Base-by-base conservation (phyloP, 1,284 basidiomycete species). In the Microbotryum scabiosae region DNA sequence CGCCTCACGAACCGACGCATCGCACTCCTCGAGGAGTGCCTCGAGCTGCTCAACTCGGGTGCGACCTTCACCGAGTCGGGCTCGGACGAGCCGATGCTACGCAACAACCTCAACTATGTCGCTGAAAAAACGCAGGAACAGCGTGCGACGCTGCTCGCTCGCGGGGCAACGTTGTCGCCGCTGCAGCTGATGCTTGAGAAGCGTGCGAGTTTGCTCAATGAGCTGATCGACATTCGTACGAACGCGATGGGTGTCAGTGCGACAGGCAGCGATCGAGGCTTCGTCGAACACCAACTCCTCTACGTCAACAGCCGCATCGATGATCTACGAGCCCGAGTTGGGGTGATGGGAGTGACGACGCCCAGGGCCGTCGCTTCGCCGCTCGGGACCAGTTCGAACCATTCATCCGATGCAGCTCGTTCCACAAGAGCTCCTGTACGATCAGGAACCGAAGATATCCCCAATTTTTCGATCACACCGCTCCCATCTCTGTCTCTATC, bases 1-100 rank as follows among this genome's bases (percentile, higher is more conserved):
- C 30, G 30, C 6, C 26, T 51, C 16, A 64, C 60, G n/a, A 47
- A 55, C 18, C 58, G 61, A 9, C 56, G 64, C 16, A 57, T 60
- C 9, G 26, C 30, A 2, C 20, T 60, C 6, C 50, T 65, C 20
- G 14, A 57, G 32, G 61, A 57, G 28, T 60, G 60, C 18, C 59
- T 65, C 59, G 51, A 52, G 21, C 26, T 41, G 21, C 21, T 32
- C 21, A 52, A 28, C 6, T 32, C 51, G 30, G 51, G 51, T 12
- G 32, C 30, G 7, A 21, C 21, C 30, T 41, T 28, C 28, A 52
- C 28, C 18, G 21, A 21, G 28, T 32, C 28, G 32, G 30, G 30
- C 51, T 32, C 26, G 18, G 51, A 52, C n/a, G 51, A 30, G 21
- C 28, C 28, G 20, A 30, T 52, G 51, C 26, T 52, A 16, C 51